phyloP scores from a whole-genome alignment of 345 rosid genomes.

The Eucalyptus sideroxylon region DNA sequence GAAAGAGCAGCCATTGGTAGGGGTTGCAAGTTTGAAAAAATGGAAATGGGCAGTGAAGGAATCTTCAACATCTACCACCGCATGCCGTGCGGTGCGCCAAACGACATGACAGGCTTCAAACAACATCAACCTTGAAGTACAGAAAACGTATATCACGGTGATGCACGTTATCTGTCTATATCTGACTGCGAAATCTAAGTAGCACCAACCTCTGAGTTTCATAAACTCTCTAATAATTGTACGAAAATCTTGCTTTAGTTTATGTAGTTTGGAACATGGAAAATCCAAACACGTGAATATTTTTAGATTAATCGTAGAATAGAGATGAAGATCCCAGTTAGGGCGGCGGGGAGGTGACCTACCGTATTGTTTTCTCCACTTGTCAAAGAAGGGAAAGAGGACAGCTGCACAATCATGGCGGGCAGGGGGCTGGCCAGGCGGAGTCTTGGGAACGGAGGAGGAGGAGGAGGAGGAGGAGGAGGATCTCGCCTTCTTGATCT shows the following conservation, averaged over 20 bases:
- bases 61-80: neutral
- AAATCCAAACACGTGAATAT: neutral
- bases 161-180: neutral
- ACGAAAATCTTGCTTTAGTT: neutral
- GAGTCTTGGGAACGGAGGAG: neutral
- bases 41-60: neutral
- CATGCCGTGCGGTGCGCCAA: neutral
- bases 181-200: neutral
- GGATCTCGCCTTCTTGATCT: conserved; percentile 12
- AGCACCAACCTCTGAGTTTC: neutral
- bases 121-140: neutral
- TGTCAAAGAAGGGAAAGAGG: conserved; percentile 16
- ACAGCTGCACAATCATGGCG: conserved; percentile 11
- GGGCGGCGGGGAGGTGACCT: neutral
- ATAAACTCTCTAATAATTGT: neutral
- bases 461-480: neutral
- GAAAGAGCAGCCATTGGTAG: neutral
- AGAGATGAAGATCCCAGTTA: neutral
- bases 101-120: neutral
- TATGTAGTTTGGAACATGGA: neutral
- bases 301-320: neutral
- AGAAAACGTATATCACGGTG: no score
- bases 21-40: neutral
- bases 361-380: conserved; percentile 26
- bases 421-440: neutral